Conservation (phyloP, 257 asterid species). For the Solanum peruvianum region DNA sequence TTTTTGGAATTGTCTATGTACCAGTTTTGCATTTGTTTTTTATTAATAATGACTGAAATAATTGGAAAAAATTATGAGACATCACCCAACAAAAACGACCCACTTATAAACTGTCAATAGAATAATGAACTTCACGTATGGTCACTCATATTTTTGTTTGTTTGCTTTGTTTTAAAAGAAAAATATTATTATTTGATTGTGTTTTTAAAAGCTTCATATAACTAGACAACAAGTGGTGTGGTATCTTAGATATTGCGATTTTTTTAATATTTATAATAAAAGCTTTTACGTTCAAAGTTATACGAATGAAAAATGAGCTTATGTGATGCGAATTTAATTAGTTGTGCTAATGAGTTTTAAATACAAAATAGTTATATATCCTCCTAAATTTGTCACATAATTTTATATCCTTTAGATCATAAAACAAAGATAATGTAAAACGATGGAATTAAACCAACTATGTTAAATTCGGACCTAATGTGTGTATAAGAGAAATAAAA, state of each 20-base stretch:
- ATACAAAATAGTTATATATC: background rate
- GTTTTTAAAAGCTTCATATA: background rate
- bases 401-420: background rate
- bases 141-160: background rate
- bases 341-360: background rate
- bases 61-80: background rate
- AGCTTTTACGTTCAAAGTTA: background rate
- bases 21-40: background rate
- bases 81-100: background rate
- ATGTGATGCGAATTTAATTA: background rate
- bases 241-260: background rate
- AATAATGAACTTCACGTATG: background rate
- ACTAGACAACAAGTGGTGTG: background rate
- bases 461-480: background rate
- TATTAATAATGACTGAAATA: background rate
- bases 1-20: background rate
- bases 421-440: background rate
- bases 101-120: background rate
- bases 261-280: background rate
- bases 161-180: background rate
- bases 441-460: background rate
- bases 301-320: background rate
- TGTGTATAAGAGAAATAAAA: background rate
- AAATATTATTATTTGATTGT: background rate
- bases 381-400: background rate